Base-by-base conservation (phyloP, 208 protist species). In the Trypanosoma congolense region DNA sequence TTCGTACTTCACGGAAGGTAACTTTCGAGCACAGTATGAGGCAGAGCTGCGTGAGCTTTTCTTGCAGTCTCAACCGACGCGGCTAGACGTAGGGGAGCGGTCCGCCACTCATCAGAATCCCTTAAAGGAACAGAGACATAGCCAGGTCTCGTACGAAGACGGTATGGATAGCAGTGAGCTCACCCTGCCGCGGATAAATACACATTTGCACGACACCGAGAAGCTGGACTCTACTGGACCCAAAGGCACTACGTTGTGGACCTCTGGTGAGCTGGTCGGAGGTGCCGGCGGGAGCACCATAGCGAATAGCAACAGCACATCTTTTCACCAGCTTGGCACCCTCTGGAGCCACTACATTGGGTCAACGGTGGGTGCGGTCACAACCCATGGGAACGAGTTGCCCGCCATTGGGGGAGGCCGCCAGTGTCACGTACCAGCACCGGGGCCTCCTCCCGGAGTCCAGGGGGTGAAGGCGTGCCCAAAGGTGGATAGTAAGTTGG, bases 21-120 rank as follows among this genome's bases (percentile, higher is more conserved):
- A 79, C 48, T 94, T 95, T 49, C 58, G 78, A 0, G 69, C 75
- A 12, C 68, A 84, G 51, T 95, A 93, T 56, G 83, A 95, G 48
- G 50, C 52, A 24, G 87, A 96, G 67, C 82, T 96, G 47, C 75
- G 67, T 10, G 16, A n/a, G 31, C n/a, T 80, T 46, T 48, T 75
- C 29, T 52, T 75, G 16, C 44, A 74, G 26, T 54, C 45, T 36
- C 61, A 51, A 33, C 43, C 55, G 42, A 33, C 53, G 4, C 25
- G 14, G 12, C 35, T 35, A 4, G 38, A 50, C 30, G 28, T 26
- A 29, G 19, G n/a, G n/a, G n/a, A 22, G n/a, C 33, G 3, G 5
- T 14, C 21, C 24, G 33, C n/a, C 2, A 31, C 12, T 29, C 9
- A 38, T 38, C 33, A 38, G 9, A 38, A 38, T 38, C 12, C 12